Evolutionary conservation across 257 asterid genomes (phyloP).

Genomic region (Solanum chiquidenum): DNA sequence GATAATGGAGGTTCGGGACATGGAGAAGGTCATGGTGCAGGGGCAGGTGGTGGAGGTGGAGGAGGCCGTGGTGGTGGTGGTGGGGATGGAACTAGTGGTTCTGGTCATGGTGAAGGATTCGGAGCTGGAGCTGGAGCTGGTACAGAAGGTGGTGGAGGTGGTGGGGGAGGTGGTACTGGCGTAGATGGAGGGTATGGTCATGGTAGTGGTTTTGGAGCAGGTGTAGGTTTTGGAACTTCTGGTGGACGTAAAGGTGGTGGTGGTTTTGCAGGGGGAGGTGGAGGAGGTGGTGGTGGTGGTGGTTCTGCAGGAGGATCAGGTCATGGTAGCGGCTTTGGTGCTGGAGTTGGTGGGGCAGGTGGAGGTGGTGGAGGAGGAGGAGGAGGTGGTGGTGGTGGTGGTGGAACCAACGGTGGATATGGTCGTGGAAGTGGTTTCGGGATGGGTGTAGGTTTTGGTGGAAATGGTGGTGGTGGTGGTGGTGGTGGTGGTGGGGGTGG

Average conservation of each 20-base stretch:
- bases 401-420: neutral
- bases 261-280: constrained; percentile 1
- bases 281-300: neutral
- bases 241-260: neutral
- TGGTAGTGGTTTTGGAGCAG: constrained; percentile 9
- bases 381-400: neutral
- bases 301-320: constrained; percentile 3
- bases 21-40: constrained; percentile 4
- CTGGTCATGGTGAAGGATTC: neutral
- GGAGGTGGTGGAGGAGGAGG: neutral
- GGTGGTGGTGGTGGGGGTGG: neutral
- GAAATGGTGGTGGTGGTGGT: neutral
- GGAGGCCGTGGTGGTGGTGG: constrained; percentile 7
- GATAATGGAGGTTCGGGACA: constrained; percentile 3
- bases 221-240: neutral
- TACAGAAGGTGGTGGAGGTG: constrained; percentile 6
- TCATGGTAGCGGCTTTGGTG: constrained; percentile 7
- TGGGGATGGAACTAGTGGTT: neutral
- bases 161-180: neutral
- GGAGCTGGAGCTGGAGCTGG: constrained; percentile 1
- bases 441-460: constrained; percentile 1
- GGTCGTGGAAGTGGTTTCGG: constrained; percentile 8
- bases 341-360: neutral
- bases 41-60: constrained; percentile 2
- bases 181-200: neutral